Conservation (phyloP, 345 rosid species). For the sweet orange (Citrus sinensis) region DVS_A1.0 CM039165.1:33187501-33188000, state of each 20-base stretch:
- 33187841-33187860: conserved; percentile 22
- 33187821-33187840: not conserved
- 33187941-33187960: not conserved
- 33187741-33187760: not conserved
- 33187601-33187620: not conserved
- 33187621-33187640: not conserved
- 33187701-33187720: not conserved
- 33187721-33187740: not conserved
- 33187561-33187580: not conserved
- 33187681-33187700: not conserved
- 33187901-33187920: conserved; percentile 8
- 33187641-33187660: not conserved
- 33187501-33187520: not conserved
- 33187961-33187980: conserved; percentile 15
- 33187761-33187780: conserved; percentile 10
- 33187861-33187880: conserved; percentile 34
- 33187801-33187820: not conserved
- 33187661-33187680: not conserved
- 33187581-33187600: not conserved
- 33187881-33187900: conserved; percentile 12
- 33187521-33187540: not conserved
- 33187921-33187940: conserved; percentile 12
- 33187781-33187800: conserved; percentile 5
- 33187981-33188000: conserved; percentile 4
- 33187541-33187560: not conserved